These are phyloP conservation scores for Coniochaeta sp. DNA, from an alignment of 2,329 filamentous ascomycete genomes.

Conservation along the genomic window DNA sequence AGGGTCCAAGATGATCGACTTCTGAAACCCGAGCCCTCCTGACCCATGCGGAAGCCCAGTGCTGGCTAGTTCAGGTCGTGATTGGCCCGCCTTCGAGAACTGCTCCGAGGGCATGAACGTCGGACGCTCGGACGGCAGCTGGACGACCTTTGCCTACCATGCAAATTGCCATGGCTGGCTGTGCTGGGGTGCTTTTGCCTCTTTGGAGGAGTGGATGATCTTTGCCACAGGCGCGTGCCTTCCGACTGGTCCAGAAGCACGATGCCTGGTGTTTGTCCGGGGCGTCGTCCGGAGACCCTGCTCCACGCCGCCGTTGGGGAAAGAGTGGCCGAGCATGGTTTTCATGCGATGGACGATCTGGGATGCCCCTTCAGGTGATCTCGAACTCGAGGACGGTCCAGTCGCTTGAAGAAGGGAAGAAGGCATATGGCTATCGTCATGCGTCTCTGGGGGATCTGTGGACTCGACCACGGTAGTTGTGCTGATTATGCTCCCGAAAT, in stretches of 20 bases:
- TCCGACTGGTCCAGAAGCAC: neutral
- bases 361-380: neutral
- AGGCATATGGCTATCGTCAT: neutral
- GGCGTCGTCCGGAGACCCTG: neutral
- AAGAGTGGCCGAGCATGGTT: neutral
- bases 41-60: neutral
- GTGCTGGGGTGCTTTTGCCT: neutral
- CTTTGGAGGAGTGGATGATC: neutral
- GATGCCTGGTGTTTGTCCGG: neutral
- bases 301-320: neutral
- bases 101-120: conserved; percentile 5
- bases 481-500: neutral
- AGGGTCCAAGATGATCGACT: conserved; percentile 4
- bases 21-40: conserved; percentile 4
- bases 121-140: conserved; percentile 3
- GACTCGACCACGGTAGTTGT: neutral
- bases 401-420: too few relatives aligned
- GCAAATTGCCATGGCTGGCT: neutral
- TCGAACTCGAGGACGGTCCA: neutral
- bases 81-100: conserved; percentile 5
- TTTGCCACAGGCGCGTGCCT: neutral
- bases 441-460: neutral
- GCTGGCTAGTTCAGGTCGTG: neutral
- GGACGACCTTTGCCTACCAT: neutral
- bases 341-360: neutral